phyloP scores from a whole-genome alignment of 805 yeast genomes.

The Ogataea minuta region DNA sequence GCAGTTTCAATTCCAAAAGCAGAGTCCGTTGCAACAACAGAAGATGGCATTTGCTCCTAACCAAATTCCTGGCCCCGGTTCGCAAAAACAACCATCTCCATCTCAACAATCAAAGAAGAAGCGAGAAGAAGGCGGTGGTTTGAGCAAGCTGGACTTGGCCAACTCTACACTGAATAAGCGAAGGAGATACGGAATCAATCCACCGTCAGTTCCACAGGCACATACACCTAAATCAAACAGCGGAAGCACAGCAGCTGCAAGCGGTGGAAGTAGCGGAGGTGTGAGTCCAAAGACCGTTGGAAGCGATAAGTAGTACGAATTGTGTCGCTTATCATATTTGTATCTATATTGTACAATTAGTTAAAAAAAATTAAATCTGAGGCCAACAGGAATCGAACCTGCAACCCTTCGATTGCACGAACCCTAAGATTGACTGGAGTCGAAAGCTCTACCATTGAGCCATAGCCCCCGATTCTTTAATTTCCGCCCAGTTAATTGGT shows the following conservation, averaged over 20 bases:
- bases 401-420: conserved; percentile 72
- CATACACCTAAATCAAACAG: not conserved
- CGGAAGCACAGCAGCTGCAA: conserved; percentile 2
- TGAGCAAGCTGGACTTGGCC: conserved; percentile 31
- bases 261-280: conserved; percentile 17
- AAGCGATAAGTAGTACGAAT: conserved; percentile 6
- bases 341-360: conserved; percentile 1
- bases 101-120: conserved; percentile 6
- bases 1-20: conserved; percentile 15
- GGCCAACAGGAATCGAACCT: conserved; percentile 87
- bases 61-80: not conserved
- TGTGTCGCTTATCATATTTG: not conserved
- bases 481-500: no score
- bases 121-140: conserved; percentile 14
- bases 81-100: conserved; percentile 6
- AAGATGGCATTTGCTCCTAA: conserved; percentile 1
- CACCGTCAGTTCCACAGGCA: not conserved
- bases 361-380: conserved; percentile 41
- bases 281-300: conserved; percentile 23
- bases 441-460: conserved; percentile 81
- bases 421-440: conserved; percentile 49
- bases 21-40: conserved; percentile 19
- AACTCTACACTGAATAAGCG: conserved; percentile 37
- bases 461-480: conserved; percentile 52
- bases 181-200: conserved; percentile 23